Conservation (phyloP, 163 green algal species). For the Scenedesmus sp. region DNA sequence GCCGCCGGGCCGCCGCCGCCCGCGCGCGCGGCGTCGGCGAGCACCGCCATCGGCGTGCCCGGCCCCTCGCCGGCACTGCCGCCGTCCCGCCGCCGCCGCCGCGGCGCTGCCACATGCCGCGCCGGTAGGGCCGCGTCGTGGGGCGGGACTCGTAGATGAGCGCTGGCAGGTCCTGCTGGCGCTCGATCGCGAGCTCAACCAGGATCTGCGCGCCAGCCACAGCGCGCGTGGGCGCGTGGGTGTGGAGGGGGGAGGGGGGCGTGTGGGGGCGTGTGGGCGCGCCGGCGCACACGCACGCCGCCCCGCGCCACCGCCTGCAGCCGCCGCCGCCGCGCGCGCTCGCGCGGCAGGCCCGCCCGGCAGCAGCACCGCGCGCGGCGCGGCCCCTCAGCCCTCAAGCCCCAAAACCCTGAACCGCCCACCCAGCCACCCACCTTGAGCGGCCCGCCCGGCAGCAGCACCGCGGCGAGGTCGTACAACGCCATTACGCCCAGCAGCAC, state of each 20-base stretch:
- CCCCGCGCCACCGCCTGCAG: no score
- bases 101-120: slow-evolving; percentile 35
- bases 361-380: background rate
- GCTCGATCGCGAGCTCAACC: slow-evolving; percentile 90
- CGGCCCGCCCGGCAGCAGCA: slow-evolving; percentile 88
- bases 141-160: slow-evolving; percentile 93
- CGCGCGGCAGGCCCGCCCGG: no score
- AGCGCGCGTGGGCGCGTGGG: background rate
- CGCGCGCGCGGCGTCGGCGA: background rate
- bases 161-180: slow-evolving; percentile 91
- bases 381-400: no score
- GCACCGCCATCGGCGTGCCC: slow-evolving; percentile 13
- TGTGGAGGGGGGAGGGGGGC: no score
- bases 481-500: slow-evolving; percentile 93
- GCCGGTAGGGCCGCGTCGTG: slow-evolving; percentile 49
- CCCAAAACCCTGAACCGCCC: background rate
- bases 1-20: background rate
- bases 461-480: slow-evolving; percentile 94
- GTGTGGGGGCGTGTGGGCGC: no score
- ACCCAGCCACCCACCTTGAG: slow-evolving; percentile 71
- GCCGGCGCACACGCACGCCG: no score
- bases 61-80: background rate
- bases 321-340: background rate
- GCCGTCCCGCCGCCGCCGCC: background rate
- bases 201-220: slow-evolving; percentile 83